Percentiles rank a stretch among this genome's conserved stretches.
phyloP scores from a whole-genome alignment of 2,329 filamentous ascomycete genomes.

The Plectosphaerella cucumerina region DNA sequence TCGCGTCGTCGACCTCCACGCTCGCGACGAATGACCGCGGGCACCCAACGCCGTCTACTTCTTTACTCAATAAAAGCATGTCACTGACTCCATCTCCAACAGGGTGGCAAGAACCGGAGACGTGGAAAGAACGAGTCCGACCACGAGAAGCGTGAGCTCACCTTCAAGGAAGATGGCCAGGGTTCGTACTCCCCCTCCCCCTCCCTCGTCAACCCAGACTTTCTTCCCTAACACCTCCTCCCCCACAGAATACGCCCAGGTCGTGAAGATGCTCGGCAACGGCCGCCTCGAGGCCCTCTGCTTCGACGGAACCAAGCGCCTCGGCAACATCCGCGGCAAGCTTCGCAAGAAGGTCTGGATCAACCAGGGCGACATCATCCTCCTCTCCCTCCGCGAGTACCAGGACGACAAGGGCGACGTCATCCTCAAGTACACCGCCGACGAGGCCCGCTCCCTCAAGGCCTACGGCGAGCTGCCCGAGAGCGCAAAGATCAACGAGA shows the following conservation, averaged over 20 bases:
- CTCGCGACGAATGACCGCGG: background rate
- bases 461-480: slow-evolving; percentile 97
- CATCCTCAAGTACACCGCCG: slow-evolving; percentile 92
- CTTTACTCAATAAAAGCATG: slow-evolving; percentile 5
- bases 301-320: slow-evolving; percentile 88
- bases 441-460: slow-evolving; percentile 93
- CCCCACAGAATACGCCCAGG: slow-evolving; percentile 76
- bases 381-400: slow-evolving; percentile 84
- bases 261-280: slow-evolving; percentile 94
- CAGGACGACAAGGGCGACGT: slow-evolving; percentile 96
- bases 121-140: slow-evolving; percentile 99
- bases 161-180: slow-evolving; percentile 98
- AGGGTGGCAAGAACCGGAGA: slow-evolving; percentile 98
- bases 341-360: slow-evolving; percentile 99
- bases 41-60: slow-evolving; percentile 9
- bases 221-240: background rate
- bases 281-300: slow-evolving; percentile 88
- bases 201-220: slow-evolving; percentile 4
- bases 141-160: slow-evolving; percentile 97
- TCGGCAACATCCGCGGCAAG: slow-evolving; percentile 73
- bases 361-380: slow-evolving; percentile 95
- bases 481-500: slow-evolving; percentile 99
- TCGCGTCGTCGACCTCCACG: background rate
- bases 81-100: slow-evolving; percentile 26
- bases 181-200: slow-evolving; percentile 36